Evolutionary conservation across 139 green algal species (phyloP).

Genomic region (Spirogloea muscicola): DNA sequence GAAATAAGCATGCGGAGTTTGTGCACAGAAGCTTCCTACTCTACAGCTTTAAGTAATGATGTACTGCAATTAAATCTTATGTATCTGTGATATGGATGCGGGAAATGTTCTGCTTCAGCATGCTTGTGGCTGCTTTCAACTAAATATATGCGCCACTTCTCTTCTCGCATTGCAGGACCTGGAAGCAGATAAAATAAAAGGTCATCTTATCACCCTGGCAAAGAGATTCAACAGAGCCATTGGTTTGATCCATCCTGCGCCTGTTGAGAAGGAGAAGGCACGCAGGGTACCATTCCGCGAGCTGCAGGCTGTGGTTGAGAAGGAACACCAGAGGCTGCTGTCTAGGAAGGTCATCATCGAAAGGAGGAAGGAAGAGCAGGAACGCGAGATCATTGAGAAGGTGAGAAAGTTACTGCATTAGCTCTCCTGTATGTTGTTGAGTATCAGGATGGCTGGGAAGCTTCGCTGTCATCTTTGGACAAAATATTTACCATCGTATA

Average conservation of each 20-base stretch:
- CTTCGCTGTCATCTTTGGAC: too few species aligned
- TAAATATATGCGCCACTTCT: too few species aligned
- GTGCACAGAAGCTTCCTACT: too few species aligned
- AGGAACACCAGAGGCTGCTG: slow-evolving; percentile 76
- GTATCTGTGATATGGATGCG: too few species aligned
- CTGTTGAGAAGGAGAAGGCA: slow-evolving; percentile 29
- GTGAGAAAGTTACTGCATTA: slow-evolving; percentile 35
- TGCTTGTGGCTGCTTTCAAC: too few species aligned
- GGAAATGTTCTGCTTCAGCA: too few species aligned
- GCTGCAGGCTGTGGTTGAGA: slow-evolving; percentile 53
- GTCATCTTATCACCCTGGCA: slow-evolving; percentile 60
- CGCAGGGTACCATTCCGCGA: slow-evolving; percentile 11
- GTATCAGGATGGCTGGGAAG: too few species aligned
- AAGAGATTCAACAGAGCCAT: slow-evolving; percentile 68
- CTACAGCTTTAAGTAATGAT: too few species aligned
- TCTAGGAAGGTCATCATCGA: slow-evolving; percentile 90
- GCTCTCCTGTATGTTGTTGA: too few species aligned
- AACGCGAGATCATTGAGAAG: slow-evolving; percentile 71
- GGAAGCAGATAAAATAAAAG: slow-evolving; percentile 62
- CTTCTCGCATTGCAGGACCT: slow-evolving; percentile 58
- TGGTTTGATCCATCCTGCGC: slow-evolving; percentile 54
- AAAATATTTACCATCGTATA: too few species aligned
- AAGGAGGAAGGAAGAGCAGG: slow-evolving; percentile 89
- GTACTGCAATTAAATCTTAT: too few species aligned
- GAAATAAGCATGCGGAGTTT: too few species aligned